These are phyloP conservation scores for Pleurotus cornucopiae DNA, from an alignment of 768 basidiomycete species.

Conservation along the genomic window DNA sequence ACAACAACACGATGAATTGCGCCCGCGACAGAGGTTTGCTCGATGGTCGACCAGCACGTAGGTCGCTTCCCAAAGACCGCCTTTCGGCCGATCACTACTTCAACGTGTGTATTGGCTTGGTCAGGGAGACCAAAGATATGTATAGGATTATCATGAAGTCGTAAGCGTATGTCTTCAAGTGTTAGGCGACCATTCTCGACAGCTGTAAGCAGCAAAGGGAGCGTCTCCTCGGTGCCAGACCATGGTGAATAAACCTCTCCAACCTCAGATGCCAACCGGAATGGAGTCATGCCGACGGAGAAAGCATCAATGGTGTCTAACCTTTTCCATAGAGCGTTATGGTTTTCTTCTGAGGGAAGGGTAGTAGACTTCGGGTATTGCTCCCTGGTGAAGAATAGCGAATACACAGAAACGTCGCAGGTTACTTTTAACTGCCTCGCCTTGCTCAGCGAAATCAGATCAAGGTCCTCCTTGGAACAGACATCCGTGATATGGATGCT, in stretches of 20 bases:
- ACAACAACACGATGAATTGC: conserved; percentile 88
- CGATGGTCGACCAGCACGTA: conserved; percentile 81
- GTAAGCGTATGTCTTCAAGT: conserved; percentile 75
- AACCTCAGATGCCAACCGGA: conserved; percentile 62
- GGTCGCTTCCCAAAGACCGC: conserved; percentile 47
- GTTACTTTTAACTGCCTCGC: conserved; percentile 91
- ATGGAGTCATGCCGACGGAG: conserved; percentile 84
- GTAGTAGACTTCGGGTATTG: conserved; percentile 61
- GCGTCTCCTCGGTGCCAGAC: conserved; percentile 83
- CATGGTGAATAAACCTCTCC: conserved; percentile 57
- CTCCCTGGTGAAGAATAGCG: conserved; percentile 81
- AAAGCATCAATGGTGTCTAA: conserved; percentile 84
- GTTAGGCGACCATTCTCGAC: conserved; percentile 77
- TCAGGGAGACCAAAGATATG: conserved; percentile 90
- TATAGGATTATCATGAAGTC: conserved; percentile 89
- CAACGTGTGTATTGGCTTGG: conserved; percentile 81
- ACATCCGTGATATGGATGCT: conserved; percentile 91
- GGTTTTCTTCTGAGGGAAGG: conserved; percentile 74
- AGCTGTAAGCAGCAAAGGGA: conserved; percentile 85
- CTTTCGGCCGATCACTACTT: conserved; percentile 84
- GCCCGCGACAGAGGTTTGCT: conserved; percentile 57
- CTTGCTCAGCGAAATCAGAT: conserved; percentile 92
- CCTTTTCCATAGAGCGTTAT: conserved; percentile 82
- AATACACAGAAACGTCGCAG: conserved; percentile 91
- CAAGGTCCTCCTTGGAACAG: conserved; percentile 78